Evolutionary conservation across 768 basidiomycete species (phyloP), one percentile per base, ranked within the genome.

Genomic region (Melanogaster broomeanus): DNA sequence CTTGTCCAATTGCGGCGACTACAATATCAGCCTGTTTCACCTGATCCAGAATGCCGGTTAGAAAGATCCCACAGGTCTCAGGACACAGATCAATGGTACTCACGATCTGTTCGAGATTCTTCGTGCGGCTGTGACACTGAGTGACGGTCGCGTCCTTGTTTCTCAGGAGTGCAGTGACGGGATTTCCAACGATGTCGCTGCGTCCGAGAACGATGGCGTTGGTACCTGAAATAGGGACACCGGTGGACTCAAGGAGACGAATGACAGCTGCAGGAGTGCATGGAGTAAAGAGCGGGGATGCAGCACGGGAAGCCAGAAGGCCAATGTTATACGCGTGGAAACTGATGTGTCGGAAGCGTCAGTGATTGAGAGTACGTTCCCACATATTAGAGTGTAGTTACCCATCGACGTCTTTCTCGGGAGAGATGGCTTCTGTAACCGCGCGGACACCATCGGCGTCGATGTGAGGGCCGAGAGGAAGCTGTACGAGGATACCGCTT

Each of bases 301-400:
- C 85, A 31, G 93, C 90, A 59, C 94, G 85, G 40, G 94, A 97
- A 41, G 90, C 87, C 40, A 99, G 80, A 60, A 93, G 89, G 15
- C 97, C 96, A 55, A 98, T 97, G 72, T 98, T 99, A 72, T 96
- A 95, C 5, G 96, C 93, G 74, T 98, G 93, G 78, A 99, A 99
- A 24, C 96, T 94, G 56, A 45, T 31, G 31, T 37, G 30, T 47
- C 16, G 8, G 37, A 16, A 21, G 24, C 46, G 39, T 52, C 46
- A 44, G 37, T 30, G 33, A 15, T 34, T n/a, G 41, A n/a, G n/a
- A n/a, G n/a, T 15, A 5, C 38, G 53, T 48, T 56, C 55, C 37
- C 52, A 56, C 22, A 47, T 49, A 42, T 21, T 48, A 51, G 52
- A 34, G 28, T 57, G 41, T 35, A 70, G 79, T 49, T 61, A 94